Base-by-base conservation (phyloP, 495 filamentous ascomycete genomes). In the Penicillium samsonianum region DNA sequence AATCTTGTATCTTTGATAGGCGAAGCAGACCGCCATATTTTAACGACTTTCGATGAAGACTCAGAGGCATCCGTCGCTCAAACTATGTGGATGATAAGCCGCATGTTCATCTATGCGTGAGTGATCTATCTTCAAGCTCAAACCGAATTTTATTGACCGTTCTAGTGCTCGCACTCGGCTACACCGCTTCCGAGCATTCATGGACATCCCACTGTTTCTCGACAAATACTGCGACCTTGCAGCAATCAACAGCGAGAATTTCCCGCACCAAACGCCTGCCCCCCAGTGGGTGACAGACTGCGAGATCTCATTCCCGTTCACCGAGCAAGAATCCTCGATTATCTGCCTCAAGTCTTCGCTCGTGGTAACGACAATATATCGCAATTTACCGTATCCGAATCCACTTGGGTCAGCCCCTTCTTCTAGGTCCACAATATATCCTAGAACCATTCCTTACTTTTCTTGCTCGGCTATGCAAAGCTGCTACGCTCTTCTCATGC, bases 391-490 rank as follows among this genome's bases (percentile, higher is more conserved):
- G 4, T 78, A 73, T 47, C 74, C 76, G 33, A 67, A 71, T 20
- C 67, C 66, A 33, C 41, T 41, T 19, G 52, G 53, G 2, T 26
- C 37, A 35, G 7, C 22, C n/a, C 1, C 33, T 33, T 38, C 37
- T 28, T 48, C 20, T 33, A 17, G 40, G 12, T 50, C 52, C 2
- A 50, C 55, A 17, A 69, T 54, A 41, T 62, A 66, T 25, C 77
- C 78, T 7, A 71, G 73, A 25, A 78, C 73, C 7, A 77, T 82
- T 62, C 79, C 80, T 5, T 69, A 73, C 10, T 80, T 82, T 53
- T 76, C 76, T n/a, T 81, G 78, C 41, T 80, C 76, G 50, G 78
- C 78, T 7, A 82, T 83, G 79, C 80, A 83, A 53, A 70, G 71
- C 37, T 76, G 72, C 41, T 83, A 83, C 58, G 71, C 75, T 8